These are phyloP conservation scores for Myrmaecium sp. DNA, from an alignment of 2,329 filamentous ascomycete species.

Conservation along the genomic window DNA sequence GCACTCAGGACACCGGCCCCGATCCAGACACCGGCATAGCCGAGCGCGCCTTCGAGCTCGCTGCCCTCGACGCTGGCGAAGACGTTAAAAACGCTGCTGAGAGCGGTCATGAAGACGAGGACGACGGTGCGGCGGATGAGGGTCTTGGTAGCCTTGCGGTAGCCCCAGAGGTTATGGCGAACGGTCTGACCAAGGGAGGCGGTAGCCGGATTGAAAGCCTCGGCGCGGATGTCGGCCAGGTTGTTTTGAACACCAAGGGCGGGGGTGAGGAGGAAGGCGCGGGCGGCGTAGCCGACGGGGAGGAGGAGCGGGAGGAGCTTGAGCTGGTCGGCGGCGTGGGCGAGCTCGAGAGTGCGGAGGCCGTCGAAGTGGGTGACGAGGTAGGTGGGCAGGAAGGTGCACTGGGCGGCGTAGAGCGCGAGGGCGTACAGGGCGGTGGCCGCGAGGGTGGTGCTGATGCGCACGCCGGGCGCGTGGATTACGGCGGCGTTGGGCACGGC, in stretches of 20 bases:
- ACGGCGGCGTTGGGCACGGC: slow-evolving; percentile 25
- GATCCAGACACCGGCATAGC: slow-evolving; percentile 64
- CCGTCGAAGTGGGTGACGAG: slow-evolving; percentile 62
- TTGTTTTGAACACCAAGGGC: slow-evolving; percentile 40
- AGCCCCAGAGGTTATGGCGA: slow-evolving; percentile 56
- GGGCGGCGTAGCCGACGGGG: slow-evolving; percentile 54
- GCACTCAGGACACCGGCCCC: slow-evolving; percentile 44
- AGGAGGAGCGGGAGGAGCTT: slow-evolving; percentile 37
- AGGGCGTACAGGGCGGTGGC: slow-evolving; percentile 59
- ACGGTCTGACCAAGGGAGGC: slow-evolving; percentile 55
- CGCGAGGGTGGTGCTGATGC: slow-evolving; percentile 46
- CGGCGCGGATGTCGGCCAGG: slow-evolving; percentile 27
- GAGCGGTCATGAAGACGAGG: slow-evolving; percentile 26
- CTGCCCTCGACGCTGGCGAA: slow-evolving; percentile 54
- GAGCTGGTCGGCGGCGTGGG: slow-evolving; percentile 42
- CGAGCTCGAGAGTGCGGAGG: slow-evolving; percentile 50
- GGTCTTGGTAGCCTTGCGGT: slow-evolving; percentile 46
- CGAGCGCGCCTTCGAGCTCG: slow-evolving; percentile 49
- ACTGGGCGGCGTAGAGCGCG: slow-evolving; percentile 51
- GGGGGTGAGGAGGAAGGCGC: slow-evolving; percentile 62
- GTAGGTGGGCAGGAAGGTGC: slow-evolving; percentile 51
- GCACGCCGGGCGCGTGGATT: slow-evolving; percentile 18
- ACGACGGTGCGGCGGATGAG: slow-evolving; percentile 37
- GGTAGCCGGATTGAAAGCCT: slow-evolving; percentile 45
- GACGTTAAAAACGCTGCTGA: slow-evolving; percentile 40